Percentiles rank a stretch among this genome's conserved stretches.
Evolutionary conservation across 768 basidiomycete species (phyloP).

Genomic region (Daedaleopsis sinensis): DNA sequence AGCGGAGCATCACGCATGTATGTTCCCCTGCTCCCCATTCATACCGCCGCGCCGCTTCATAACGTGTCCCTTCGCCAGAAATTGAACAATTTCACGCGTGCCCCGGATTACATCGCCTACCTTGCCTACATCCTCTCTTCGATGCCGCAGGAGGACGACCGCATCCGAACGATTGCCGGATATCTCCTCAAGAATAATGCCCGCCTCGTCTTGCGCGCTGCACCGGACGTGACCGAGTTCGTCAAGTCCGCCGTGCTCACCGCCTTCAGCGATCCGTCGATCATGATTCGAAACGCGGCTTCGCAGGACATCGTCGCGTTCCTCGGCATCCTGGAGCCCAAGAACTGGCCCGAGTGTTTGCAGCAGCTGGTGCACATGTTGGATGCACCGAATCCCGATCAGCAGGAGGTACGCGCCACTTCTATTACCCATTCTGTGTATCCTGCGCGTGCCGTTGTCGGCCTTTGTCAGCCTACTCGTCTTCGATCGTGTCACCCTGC

Average conservation of each 20-base stretch:
- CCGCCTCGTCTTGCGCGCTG: constrained; percentile 69
- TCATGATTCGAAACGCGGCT: constrained; percentile 93
- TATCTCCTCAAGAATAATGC: constrained; percentile 97
- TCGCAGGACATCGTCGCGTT: constrained; percentile 92
- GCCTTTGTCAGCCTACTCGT: not conserved
- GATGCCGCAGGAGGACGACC: constrained; percentile 83
- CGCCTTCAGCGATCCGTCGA: constrained; percentile 78
- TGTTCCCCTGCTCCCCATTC: constrained; percentile 25
- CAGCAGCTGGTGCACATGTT: constrained; percentile 80
- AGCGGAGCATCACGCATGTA: constrained; percentile 85
- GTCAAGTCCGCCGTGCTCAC: constrained; percentile 77
- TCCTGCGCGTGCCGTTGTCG: not conserved
- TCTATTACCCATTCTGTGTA: not conserved
- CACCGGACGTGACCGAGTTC: constrained; percentile 68
- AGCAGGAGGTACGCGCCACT: constrained; percentile 75
- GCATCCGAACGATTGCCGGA: constrained; percentile 93
- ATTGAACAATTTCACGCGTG: constrained; percentile 84
- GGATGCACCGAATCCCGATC: constrained; percentile 71
- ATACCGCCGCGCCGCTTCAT: constrained; percentile 20
- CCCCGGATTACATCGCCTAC: constrained; percentile 95
- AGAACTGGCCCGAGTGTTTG: constrained; percentile 95
- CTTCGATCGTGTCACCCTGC: not conserved
- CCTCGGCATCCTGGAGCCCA: constrained; percentile 85
- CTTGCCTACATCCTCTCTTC: constrained; percentile 89
- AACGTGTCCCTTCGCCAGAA: constrained; percentile 52